Evolutionary conservation across 129 eudicot genomes (phyloP), one percentile per base, ranked within the genome.

Genomic region (Chrysanthemum makinoi): DNA sequence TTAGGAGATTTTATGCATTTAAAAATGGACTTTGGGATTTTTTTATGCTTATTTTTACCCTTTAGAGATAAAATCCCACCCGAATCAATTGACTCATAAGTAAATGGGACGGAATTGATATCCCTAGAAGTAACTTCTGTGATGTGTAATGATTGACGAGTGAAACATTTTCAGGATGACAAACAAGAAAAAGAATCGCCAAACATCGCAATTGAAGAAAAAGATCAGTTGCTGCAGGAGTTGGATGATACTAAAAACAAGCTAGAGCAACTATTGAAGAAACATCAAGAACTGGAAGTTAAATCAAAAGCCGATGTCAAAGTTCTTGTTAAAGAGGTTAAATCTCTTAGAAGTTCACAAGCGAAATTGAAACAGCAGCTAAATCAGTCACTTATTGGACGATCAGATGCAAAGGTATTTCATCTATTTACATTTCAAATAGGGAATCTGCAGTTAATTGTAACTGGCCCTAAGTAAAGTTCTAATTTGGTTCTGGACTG

Each of bases 231-330:
- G 70, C 72, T 65, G 62, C 81, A 73, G 81, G 94, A 94, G 75
- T 68, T 94, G 86, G 85, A 83, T 76, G 80, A 78, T 54, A 77
- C 97, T 24, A 94, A 77, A 77, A 82, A 78, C 73, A 83, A 94
- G 71, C 78, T 80, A 68, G 83, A 82, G 65, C 84, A 79, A 62
- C 77, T 90, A 72, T 50, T 63, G 69, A 87, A 79, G 77, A 88
- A 83, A 70, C 87, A 94, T 90, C 91, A 84, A 73, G 96, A 86
- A 70, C 77, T 90, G 16, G 97, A 94, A 86, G 74, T 66, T 56
- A 87, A 90, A 54, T 87, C 99, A 51, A 94, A 94, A 86, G 88
- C 96, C 10, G 46, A 39, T 39, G 46, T 39, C 46, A 39, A 39
- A 39, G 46, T 39, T 39, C 46, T 39, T 39, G 46, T 39, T 39